Conservation (phyloP, 2,329 filamentous ascomycete genomes). For the Stachybotrys echinatus region DNA sequence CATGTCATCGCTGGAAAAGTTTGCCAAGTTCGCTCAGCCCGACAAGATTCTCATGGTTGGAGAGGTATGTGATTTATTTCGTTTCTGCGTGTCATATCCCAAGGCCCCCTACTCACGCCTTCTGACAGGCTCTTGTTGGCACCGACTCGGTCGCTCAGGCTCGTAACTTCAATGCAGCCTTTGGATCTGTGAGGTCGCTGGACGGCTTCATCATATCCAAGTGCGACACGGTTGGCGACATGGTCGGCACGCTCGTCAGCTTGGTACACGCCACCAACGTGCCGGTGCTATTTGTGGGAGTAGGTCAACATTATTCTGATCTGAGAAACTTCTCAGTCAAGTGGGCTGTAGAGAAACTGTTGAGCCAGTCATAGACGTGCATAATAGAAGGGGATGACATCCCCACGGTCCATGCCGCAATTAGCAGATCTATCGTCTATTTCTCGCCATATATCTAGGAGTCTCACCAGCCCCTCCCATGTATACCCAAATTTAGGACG, state of each 20-base stretch:
- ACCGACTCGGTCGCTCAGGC: conserved; percentile 95
- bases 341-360: conserved; percentile 63
- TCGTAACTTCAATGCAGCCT: conserved; percentile 90
- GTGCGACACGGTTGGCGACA: conserved; percentile 98
- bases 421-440: too few relatives aligned
- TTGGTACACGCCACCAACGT: conserved; percentile 97
- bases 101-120: too few relatives aligned
- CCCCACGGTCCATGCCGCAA: too few relatives aligned
- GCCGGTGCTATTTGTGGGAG: conserved; percentile 85
- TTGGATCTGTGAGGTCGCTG: conserved; percentile 72
- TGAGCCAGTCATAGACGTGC: conserved; percentile 35
- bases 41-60: conserved; percentile 98
- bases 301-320: conserved; percentile 65
- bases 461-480: too few relatives aligned
- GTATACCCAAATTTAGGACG: too few relatives aligned
- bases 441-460: too few relatives aligned
- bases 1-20: conserved; percentile 96
- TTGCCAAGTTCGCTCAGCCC: conserved; percentile 90
- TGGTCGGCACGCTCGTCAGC: conserved; percentile 92
- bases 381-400: too few relatives aligned
- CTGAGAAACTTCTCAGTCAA: conserved; percentile 64
- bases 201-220: conserved; percentile 99
- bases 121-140: conserved; percentile 71
- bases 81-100: too few relatives aligned
- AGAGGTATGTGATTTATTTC: too few relatives aligned